Evolutionary conservation across 2,329 filamentous ascomycete species (phyloP).

Genomic region (Grosmannia penicillata): DNA sequence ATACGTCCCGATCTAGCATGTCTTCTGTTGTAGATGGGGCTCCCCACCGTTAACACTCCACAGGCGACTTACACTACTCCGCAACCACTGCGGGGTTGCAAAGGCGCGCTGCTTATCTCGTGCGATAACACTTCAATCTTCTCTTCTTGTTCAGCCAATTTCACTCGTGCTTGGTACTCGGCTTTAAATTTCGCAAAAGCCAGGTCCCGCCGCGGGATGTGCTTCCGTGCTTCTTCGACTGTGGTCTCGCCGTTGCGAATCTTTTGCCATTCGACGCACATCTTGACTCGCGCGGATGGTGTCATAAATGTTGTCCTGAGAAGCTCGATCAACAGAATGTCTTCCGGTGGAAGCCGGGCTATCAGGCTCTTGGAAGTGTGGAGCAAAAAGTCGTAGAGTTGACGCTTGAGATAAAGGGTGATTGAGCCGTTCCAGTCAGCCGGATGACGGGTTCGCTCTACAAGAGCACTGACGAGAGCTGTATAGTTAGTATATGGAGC

Average conservation of each 20-base stretch:
- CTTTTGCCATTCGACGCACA: not conserved
- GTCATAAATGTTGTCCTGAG: not conserved
- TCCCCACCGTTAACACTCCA: too few relatives aligned
- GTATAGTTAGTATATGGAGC: not conserved
- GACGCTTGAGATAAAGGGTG: not conserved
- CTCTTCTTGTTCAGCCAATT: too few relatives aligned
- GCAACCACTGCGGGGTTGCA: too few relatives aligned
- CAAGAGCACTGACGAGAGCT: not conserved
- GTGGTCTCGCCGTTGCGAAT: not conserved
- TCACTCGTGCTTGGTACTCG: not conserved
- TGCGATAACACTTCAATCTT: too few relatives aligned
- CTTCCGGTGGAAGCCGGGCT: not conserved
- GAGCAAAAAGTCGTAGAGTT: not conserved
- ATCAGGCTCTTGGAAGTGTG: not conserved
- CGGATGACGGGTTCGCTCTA: not conserved
- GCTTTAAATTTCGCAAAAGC: not conserved
- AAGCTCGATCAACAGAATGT: not conserved
- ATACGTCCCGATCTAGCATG: too few relatives aligned
- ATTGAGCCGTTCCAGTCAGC: not conserved
- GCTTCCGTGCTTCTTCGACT: not conserved
- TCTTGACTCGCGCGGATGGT: not conserved
- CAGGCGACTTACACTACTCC: too few relatives aligned
- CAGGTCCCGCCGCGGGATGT: not conserved
- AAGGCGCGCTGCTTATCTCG: too few relatives aligned
- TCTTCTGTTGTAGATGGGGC: too few relatives aligned